Evolutionary conservation across 768 basidiomycete species (phyloP).

Genomic region (Tephrocybe sp.): DNA sequence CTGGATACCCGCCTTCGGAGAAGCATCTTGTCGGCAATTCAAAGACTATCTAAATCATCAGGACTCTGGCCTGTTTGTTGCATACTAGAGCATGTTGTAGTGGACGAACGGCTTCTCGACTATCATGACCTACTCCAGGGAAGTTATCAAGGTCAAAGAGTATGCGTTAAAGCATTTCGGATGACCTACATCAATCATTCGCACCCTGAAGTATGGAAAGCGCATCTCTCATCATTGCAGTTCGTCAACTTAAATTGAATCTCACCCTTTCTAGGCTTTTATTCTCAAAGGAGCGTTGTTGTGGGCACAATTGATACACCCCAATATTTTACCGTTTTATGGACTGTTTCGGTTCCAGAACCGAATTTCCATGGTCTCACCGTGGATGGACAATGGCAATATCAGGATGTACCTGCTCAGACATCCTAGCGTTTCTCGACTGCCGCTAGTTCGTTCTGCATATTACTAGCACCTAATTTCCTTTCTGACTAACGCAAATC

Average conservation of each 20-base stretch:
- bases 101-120: background rate
- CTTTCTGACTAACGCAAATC: too few relatives aligned
- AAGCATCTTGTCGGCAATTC: background rate
- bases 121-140: conserved; percentile 2
- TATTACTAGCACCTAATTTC: background rate
- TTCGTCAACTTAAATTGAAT: background rate
- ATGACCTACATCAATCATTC: background rate
- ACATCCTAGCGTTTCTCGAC: conserved; percentile 4
- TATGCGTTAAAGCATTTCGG: background rate
- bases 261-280: background rate
- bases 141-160: background rate
- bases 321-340: conserved; percentile 15
- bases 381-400: conserved; percentile 16
- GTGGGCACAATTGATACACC: conserved; percentile 5
- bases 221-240: background rate
- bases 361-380: conserved; percentile 15
- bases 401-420: conserved; percentile 4
- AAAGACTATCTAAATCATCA: background rate
- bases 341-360: conserved; percentile 10
- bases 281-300: background rate
- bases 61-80: background rate
- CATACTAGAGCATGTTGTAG: background rate
- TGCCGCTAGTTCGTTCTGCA: conserved; percentile 11
- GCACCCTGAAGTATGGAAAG: background rate
- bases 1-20: background rate